Evolutionary conservation across 2,329 filamentous ascomycete species (phyloP).

Genomic region (Achaetomium macrosporum): DNA sequence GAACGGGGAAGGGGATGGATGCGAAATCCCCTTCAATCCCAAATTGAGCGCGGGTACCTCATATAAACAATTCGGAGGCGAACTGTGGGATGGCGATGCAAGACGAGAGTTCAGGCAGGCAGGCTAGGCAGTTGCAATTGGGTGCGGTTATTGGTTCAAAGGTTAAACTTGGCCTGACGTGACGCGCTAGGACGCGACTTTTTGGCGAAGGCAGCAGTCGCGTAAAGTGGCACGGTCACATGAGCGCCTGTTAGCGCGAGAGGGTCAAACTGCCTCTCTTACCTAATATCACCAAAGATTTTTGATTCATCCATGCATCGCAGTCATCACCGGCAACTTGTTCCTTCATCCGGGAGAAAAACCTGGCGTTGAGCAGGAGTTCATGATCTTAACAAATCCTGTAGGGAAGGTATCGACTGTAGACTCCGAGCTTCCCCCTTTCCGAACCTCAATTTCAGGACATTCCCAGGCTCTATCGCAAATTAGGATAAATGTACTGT

Average conservation of each 20-base stretch:
- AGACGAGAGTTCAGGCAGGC: not conserved
- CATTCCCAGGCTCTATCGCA: slow-evolving; percentile 16
- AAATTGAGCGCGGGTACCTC: no score
- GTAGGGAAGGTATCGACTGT: not conserved
- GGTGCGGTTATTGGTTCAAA: not conserved
- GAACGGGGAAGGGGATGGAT: no score
- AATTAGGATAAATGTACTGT: slow-evolving; percentile 21
- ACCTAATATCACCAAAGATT: not conserved
- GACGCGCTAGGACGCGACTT: slow-evolving; percentile 24
- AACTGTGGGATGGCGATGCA: not conserved
- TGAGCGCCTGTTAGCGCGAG: not conserved
- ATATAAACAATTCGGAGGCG: no score
- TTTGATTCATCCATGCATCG: no score
- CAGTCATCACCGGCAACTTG: not conserved
- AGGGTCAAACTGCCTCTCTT: not conserved
- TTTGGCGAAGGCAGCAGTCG: slow-evolving; percentile 17
- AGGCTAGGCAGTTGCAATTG: not conserved
- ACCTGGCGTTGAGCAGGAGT: not conserved
- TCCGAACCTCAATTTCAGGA: slow-evolving; percentile 14
- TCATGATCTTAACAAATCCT: no score
- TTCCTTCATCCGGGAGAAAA: not conserved
- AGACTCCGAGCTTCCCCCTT: slow-evolving; percentile 6
- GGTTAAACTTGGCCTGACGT: not conserved
- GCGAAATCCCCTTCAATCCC: no score
- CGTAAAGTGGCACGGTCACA: slow-evolving; percentile 21